A percentile compares a stretch with the other conserved stretches of the same genome.
Conservation (phyloP, 1,284 basidiomycete species). For the Ceraceosorus guamensis region DNA sequence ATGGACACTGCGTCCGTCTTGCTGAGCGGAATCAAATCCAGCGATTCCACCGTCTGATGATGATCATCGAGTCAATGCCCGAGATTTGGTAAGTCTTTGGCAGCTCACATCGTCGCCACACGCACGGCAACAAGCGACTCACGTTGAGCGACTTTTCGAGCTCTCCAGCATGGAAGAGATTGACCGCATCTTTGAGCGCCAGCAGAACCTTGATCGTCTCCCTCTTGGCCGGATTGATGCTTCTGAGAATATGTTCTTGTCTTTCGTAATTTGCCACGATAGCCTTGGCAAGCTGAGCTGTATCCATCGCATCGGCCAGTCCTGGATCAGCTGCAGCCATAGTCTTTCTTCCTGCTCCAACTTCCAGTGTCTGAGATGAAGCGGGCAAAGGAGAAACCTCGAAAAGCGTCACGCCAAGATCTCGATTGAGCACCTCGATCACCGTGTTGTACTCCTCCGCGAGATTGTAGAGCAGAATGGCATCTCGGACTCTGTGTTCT, state of each 20-base stretch:
- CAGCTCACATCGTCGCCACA: neutral
- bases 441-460: constrained; percentile 86
- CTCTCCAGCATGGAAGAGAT: constrained; percentile 65
- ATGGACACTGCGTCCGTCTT: constrained; percentile 69
- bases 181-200: constrained; percentile 72
- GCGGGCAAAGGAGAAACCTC: constrained; percentile 21
- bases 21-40: constrained; percentile 74
- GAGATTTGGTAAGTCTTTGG: too few relatives aligned
- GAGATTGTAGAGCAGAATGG: constrained; percentile 91
- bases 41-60: constrained; percentile 71
- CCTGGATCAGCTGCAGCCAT: constrained; percentile 14
- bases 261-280: constrained; percentile 81
- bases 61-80: neutral
- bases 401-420: constrained; percentile 64
- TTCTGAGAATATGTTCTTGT: constrained; percentile 40
- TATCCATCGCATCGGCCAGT: constrained; percentile 62
- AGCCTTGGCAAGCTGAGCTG: constrained; percentile 71
- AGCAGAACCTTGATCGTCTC: constrained; percentile 60
- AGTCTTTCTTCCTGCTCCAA: neutral
- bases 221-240: constrained; percentile 69
- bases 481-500: constrained; percentile 68
- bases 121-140: constrained; percentile 40
- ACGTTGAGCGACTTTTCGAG: constrained; percentile 75
- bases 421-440: constrained; percentile 75
- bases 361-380: constrained; percentile 7